Conservation (phyloP, 2,329 filamentous ascomycete genomes). For the Exophiala phaeomuriformis region DNA sequence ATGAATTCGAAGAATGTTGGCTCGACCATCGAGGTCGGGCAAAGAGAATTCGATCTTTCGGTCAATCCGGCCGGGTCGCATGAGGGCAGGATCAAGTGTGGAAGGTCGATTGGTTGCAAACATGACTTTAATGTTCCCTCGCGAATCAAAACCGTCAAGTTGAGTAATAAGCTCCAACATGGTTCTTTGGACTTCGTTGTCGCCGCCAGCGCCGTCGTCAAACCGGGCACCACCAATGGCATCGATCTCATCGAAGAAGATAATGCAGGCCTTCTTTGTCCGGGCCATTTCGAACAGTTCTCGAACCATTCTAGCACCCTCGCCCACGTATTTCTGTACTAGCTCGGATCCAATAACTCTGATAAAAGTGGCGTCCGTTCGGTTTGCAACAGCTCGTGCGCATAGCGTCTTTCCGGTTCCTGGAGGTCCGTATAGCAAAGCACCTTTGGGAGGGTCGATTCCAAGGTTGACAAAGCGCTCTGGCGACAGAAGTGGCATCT, state of each 20-base stretch:
- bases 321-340: slow-evolving; percentile 98
- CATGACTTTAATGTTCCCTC: slow-evolving; percentile 99
- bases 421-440: slow-evolving; percentile 89
- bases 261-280: slow-evolving; percentile 99
- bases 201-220: slow-evolving; percentile 90
- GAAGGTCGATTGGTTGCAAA: slow-evolving; percentile 96
- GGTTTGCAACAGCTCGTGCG: slow-evolving; percentile 91
- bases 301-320: slow-evolving; percentile 95
- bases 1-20: slow-evolving; percentile 85
- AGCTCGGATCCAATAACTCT: slow-evolving; percentile 95
- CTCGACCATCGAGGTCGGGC: slow-evolving; percentile 91
- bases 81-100: slow-evolving; percentile 90
- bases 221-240: slow-evolving; percentile 93
- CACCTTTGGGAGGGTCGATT: slow-evolving; percentile 97
- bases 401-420: slow-evolving; percentile 99
- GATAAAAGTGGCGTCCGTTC: slow-evolving; percentile 97
- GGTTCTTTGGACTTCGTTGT: slow-evolving; percentile 95
- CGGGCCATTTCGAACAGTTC: slow-evolving; percentile 99
- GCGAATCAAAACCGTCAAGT: slow-evolving; percentile 88
- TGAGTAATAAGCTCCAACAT: slow-evolving; percentile 98
- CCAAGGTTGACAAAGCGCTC: slow-evolving; percentile 98
- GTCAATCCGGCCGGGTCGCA: slow-evolving; percentile 95
- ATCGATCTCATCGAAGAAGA: slow-evolving; percentile 99
- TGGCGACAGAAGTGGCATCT: slow-evolving; percentile 93
- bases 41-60: slow-evolving; percentile 98